Base-by-base conservation (phyloP, 2,329 filamentous ascomycete genomes). In the Penicillium sp. region DNA sequence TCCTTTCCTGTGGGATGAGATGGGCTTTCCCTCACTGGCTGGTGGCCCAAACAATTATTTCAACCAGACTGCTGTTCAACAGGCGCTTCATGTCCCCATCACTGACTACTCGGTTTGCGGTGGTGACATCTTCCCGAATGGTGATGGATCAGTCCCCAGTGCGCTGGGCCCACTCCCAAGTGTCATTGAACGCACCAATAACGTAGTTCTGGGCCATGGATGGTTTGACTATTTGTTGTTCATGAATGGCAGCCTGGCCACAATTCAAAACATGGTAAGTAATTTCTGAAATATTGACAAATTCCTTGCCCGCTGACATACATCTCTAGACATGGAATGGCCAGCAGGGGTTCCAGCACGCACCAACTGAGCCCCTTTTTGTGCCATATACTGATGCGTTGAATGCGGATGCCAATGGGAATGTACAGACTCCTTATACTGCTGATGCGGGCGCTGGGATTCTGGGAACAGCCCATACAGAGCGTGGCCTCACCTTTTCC, bases 161-260 rank as follows among this genome's bases (percentile, higher is more conserved):
- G 67, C 67, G 0, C 55, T 70, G 7, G 68, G 67, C 7, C 66
- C 57, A 0, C 79, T 93, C 0, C 88, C 88, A 0, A 76, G 83
- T 35, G 85, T 93, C 33, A 90, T 93, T 59, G 89, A 93, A 65
- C 78, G 79, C 29, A 89, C 88, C 1, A 80, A 88, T 45, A 86
- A 87, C 58, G 89, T 90, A 8, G 81, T 94, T 62, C 85, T 94
- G 65, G 87, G 81, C 2, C 89, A 92, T 66, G 90, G 89, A 11
- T 76, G 82, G 47, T 80, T 88, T 11, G 90, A 92, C 73, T 89
- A 82, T 67, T 80, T 89, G 56, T 79, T 90, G 9, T 77, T 87
- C 23, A 77, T 81, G 65, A 88, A 89, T 69, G 89, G 89, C 15
- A 88, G 88, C 0, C 77, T 93, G 1, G 76, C 90, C 6, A 81